Percentiles rank a stretch among this genome's conserved stretches.
Conservation (phyloP, 495 filamentous ascomycete species). For the Penicillium pulvis region DNA sequence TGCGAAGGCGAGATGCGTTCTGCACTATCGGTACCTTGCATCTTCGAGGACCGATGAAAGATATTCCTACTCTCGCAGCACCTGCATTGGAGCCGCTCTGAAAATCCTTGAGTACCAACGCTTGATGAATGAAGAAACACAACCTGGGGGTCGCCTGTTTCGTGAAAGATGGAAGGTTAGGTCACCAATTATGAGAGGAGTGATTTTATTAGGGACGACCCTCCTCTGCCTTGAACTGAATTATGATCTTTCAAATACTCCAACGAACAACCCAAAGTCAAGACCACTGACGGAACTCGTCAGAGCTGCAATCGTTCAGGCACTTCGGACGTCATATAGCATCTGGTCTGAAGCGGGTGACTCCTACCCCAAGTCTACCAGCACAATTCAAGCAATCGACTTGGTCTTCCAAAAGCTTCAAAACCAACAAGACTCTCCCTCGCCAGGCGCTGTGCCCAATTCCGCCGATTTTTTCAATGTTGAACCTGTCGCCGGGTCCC, state of each 20-base stretch:
- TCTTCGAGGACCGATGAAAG: conserved; percentile 30
- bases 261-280: conserved; percentile 6
- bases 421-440: not conserved
- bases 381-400: conserved; percentile 64
- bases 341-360: conserved; percentile 70
- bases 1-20: conserved; percentile 43
- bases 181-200: conserved; percentile 33
- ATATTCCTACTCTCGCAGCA: conserved; percentile 35
- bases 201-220: conserved; percentile 39
- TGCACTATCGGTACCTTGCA: conserved; percentile 45
- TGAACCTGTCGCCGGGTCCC: not conserved
- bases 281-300: conserved; percentile 41
- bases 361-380: conserved; percentile 69
- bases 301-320: conserved; percentile 62
- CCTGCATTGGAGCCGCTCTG: conserved; percentile 44
- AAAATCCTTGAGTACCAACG: conserved; percentile 30
- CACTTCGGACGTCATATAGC: conserved; percentile 60
- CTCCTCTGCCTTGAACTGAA: conserved; percentile 41
- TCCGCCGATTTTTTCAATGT: not conserved
- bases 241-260: conserved; percentile 8
- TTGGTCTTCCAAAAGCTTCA: conserved; percentile 70
- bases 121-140: conserved; percentile 31
- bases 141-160: conserved; percentile 32
- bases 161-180: conserved; percentile 34
- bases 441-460: not conserved